Evolutionary conservation across 1,284 basidiomycete genomes (phyloP).

Genomic region (Marasmius fiardii): DNA sequence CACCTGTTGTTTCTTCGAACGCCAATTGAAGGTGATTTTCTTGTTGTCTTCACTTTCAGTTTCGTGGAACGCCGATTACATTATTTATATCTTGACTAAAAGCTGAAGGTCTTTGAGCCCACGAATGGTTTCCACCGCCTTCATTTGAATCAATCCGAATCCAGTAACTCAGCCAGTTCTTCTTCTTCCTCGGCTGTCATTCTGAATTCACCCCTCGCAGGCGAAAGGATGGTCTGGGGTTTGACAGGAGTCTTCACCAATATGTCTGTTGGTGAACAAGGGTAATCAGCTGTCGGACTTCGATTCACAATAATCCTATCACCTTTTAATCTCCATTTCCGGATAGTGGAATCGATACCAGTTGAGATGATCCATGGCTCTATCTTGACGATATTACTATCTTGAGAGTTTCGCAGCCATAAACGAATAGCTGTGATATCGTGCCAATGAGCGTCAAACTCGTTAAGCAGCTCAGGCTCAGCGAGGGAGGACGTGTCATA

Average conservation of each 20-base stretch:
- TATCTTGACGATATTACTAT: constrained; percentile 41
- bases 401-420: constrained; percentile 57
- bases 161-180: constrained; percentile 80
- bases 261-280: not conserved
- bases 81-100: too few relatives aligned
- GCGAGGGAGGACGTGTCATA: constrained; percentile 65
- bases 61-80: too few relatives aligned
- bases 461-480: constrained; percentile 62
- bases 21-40: too few relatives aligned
- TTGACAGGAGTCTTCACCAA: constrained; percentile 43
- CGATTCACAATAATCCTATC: constrained; percentile 20
- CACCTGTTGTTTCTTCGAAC: too few relatives aligned
- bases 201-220: constrained; percentile 23
- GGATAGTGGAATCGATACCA: constrained; percentile 81
- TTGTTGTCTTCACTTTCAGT: too few relatives aligned
- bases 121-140: not conserved
- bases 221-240: constrained; percentile 32
- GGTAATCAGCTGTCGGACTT: not conserved
- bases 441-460: constrained; percentile 84
- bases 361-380: constrained; percentile 81
- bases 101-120: too few relatives aligned
- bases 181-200: constrained; percentile 76
- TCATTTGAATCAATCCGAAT: constrained; percentile 37
- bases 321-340: constrained; percentile 80
- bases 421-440: constrained; percentile 73